A percentile compares a stretch with the other conserved stretches of the same genome.
These are phyloP conservation scores for Boletus insuetus DNA, from an alignment of 768 basidiomycete species.

Conservation along the genomic window DNA sequence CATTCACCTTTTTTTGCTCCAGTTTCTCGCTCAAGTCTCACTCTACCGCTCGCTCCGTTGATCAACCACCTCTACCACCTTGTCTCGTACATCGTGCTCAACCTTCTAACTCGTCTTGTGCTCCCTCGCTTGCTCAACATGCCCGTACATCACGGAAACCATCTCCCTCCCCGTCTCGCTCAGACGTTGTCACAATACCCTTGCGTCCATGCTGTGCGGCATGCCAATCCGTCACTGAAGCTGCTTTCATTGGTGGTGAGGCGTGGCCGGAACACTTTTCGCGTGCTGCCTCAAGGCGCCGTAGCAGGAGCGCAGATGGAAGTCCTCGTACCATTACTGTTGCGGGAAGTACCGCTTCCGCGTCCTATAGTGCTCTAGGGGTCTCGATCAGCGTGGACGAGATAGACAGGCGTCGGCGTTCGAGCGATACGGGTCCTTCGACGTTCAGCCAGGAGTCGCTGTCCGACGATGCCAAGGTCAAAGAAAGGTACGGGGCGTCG, in stretches of 20 bases:
- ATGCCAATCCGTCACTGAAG: slow-evolving; percentile 59
- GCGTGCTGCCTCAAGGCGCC: slow-evolving; percentile 56
- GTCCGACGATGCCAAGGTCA: background rate
- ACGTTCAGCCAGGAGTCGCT: background rate
- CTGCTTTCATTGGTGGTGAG: slow-evolving; percentile 51
- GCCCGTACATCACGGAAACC: slow-evolving; percentile 20
- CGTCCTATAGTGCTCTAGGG: slow-evolving; percentile 14
- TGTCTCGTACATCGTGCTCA: slow-evolving; percentile 52
- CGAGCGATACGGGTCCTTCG: slow-evolving; percentile 32
- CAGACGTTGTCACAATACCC: slow-evolving; percentile 53
- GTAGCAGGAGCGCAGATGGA: slow-evolving; percentile 41
- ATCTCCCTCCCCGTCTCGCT: slow-evolving; percentile 35
- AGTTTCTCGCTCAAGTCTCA: slow-evolving; percentile 45
- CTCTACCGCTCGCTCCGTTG: slow-evolving; percentile 38
- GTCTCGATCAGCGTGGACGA: slow-evolving; percentile 59
- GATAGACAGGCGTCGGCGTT: slow-evolving; percentile 55
- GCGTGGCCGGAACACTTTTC: slow-evolving; percentile 65
- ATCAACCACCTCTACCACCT: slow-evolving; percentile 42
- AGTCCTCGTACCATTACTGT: slow-evolving; percentile 32
- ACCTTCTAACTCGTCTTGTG: slow-evolving; percentile 11
- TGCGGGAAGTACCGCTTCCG: slow-evolving; percentile 32
- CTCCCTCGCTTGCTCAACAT: slow-evolving; percentile 6
- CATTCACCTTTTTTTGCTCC: background rate
- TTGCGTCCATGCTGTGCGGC: slow-evolving; percentile 69
- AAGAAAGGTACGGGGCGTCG: background rate